Base-by-base conservation (phyloP, 2,329 filamentous ascomycete species). In the Pezicula radicicola region DNA sequence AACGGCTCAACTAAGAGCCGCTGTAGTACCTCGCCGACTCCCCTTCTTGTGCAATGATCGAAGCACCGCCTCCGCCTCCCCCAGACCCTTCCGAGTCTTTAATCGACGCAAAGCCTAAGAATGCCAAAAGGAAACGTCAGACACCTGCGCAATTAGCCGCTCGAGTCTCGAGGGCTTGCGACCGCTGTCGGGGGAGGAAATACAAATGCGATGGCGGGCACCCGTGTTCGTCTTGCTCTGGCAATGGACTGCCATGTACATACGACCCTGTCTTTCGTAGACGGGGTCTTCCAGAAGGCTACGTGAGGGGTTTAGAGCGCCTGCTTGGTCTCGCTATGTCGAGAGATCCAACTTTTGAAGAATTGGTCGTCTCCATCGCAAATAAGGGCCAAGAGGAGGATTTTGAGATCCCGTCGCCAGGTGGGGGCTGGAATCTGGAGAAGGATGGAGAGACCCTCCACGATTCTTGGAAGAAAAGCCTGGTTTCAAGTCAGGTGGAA, bases 201-300 rank as follows among this genome's bases (percentile, higher is more conserved):
- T 86, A 89, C 67, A 89, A 87, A 63, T 91, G 87, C 68, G 86
- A 91, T 62, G 87, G 88, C 15, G 73, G 74, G 10, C 81, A 84
- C 57, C 87, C 87, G 6, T 91, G 87, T 66, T 82, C 80, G 44
- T 85, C 85, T 3, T 91, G 88, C 69, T 75, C 76, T 6, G 73
- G 79, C 4, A 80, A 86, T 54, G 79, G 77, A 48, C 75, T 86
- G 46, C 65, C 74, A 28, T 91, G 88, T 66, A 83, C 84, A 10
- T 91, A 90, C 65, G 81, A 84, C 52, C 78, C 84, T 50, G 82
- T 81, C 43, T 82, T 84, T 6, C 89, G 88, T 68, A 89, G 89
- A 66, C 77, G 87, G 56, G 87, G 88, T 12, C 83, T 91, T 12
- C 86, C 87, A 63, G 88, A 87, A 4, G 87, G 88, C 13, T 89